Base-by-base conservation (phyloP, 768 basidiomycete species). In the Sistotremastrum niveocremeum region DNA sequence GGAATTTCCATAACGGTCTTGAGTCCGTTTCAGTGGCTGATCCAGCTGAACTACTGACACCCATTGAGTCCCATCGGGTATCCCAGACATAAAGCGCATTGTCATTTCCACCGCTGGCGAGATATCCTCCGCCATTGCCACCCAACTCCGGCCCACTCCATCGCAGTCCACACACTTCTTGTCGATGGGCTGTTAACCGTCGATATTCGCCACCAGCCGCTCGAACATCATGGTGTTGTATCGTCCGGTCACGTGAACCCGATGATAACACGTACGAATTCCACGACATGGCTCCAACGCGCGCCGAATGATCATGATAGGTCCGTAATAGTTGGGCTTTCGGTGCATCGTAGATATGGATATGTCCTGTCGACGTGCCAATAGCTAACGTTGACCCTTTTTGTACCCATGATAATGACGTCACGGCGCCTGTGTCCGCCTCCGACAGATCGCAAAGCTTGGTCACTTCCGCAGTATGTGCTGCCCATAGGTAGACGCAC, bases 71-170 rank as follows among this genome's bases (percentile, higher is more conserved):
- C 6, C 82, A 84, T 46, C 85, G 72, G 46, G 89, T 65, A 58
- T 97, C 91, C 88, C 93, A 99, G 45, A 99, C 90, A 55, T 88
- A 90, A 11, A 99, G 86, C 66, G 97, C 97, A 65, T 99, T 99
- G 64, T 99, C 94, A 60, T 99, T 99, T 0, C 94, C 94, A 2
- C 94, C 94, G 52, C 84, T 89, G 3, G 94, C 94, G 4, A 99
- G 73, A 32, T 71, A 71, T 6, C 79, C 79, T 6, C 60, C 60
- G 51, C 69, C 55, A 43, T 62, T 49, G 35, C 67, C 63, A 38
- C 67, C 69, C 37, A 72, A 68, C 30, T 67, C 69, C 32, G 58
- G 54, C 8, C 72, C 69, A 56, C 82, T 90, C 94, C 93, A 99
- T 48, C 86, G 82, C 39, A 99, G 64, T 3, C 94, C 94, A 59